These are phyloP conservation scores for Pythium pectinolyticum DNA, from an alignment of 352 stramenopile species.

Conservation along the genomic window DNA sequence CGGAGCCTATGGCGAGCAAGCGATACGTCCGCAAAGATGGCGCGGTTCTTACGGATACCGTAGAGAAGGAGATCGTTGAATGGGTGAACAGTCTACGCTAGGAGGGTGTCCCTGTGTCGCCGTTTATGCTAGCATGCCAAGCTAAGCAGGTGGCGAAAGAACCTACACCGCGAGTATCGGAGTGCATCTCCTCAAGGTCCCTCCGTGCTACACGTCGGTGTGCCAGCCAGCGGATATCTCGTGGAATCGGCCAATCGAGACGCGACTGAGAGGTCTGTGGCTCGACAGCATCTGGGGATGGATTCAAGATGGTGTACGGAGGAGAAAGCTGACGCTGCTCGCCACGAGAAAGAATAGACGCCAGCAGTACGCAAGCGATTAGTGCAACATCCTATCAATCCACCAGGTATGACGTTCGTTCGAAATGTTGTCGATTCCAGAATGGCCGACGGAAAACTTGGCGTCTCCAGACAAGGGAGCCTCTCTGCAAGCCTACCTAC, in stretches of 20 bases:
- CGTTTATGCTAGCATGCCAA: conserved; percentile 14
- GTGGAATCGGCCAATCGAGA: conserved; percentile 8
- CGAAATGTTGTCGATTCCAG: too few species aligned
- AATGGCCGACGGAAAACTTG: too few species aligned
- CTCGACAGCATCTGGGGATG: background rate
- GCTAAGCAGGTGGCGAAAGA: conserved; percentile 1
- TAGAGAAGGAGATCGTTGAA: background rate
- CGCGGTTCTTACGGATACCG: background rate
- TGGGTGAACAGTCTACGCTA: conserved; percentile 1
- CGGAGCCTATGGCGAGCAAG: too few species aligned
- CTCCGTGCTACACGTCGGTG: background rate
- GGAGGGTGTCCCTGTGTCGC: conserved; percentile 6
- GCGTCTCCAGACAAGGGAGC: too few species aligned
- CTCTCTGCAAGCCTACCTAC: too few species aligned
- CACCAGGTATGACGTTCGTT: too few species aligned
- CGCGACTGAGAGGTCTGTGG: background rate
- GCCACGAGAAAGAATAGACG: too few species aligned
- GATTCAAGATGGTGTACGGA: conserved; percentile 5
- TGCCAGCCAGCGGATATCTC: conserved; percentile 5
- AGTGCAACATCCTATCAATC: too few species aligned
- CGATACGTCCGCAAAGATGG: background rate
- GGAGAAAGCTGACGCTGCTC: too few species aligned
- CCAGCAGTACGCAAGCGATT: too few species aligned
- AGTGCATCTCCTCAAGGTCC: background rate
- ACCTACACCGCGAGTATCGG: background rate